phyloP scores from a whole-genome alignment of 2,329 filamentous ascomycete species.

The Cyclaneusma minus region DNA sequence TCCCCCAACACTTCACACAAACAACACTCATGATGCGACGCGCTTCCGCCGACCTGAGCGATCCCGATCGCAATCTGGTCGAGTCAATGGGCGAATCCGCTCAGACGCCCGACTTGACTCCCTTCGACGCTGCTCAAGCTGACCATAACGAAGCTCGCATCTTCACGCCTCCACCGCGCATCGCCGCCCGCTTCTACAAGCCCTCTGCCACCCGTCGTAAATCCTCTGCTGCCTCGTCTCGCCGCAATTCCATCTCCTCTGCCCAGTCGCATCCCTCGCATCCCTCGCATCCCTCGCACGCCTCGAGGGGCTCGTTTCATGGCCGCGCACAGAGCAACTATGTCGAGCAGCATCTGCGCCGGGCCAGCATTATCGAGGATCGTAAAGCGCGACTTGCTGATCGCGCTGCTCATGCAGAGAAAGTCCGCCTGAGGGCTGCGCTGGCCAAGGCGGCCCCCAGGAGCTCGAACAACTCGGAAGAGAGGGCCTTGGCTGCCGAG shows the following conservation, averaged over 20 bases:
- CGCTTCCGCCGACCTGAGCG: conserved; percentile 16
- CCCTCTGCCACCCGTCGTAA: conserved; percentile 51
- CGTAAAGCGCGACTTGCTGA: conserved; percentile 68
- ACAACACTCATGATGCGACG: conserved; percentile 17
- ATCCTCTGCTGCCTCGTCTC: conserved; percentile 63
- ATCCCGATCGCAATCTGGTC: conserved; percentile 18
- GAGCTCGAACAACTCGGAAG: conserved; percentile 53
- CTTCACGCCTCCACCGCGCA: conserved; percentile 56
- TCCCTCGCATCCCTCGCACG: conserved; percentile 26
- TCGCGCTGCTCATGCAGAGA: conserved; percentile 67
- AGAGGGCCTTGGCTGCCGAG: conserved; percentile 62
- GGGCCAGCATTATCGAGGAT: conserved; percentile 66
- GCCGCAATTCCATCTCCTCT: conserved; percentile 67
- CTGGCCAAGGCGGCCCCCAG: conserved; percentile 54
- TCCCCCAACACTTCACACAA: too few species aligned
- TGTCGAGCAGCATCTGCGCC: conserved; percentile 63
- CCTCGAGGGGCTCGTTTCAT: conserved; percentile 26
- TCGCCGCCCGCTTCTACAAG: conserved; percentile 65
- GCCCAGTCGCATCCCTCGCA: conserved; percentile 29
- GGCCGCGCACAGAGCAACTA: conserved; percentile 57
- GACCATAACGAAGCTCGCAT: conserved; percentile 15
- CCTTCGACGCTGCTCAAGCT: conserved; percentile 18
- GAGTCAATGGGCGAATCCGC: conserved; percentile 12
- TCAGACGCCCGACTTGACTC: conserved; percentile 12
- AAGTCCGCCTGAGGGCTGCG: conserved; percentile 63